Evolutionary conservation across 768 basidiomycete species (phyloP).

Genomic region (Podaxis carcinomalis): DNA sequence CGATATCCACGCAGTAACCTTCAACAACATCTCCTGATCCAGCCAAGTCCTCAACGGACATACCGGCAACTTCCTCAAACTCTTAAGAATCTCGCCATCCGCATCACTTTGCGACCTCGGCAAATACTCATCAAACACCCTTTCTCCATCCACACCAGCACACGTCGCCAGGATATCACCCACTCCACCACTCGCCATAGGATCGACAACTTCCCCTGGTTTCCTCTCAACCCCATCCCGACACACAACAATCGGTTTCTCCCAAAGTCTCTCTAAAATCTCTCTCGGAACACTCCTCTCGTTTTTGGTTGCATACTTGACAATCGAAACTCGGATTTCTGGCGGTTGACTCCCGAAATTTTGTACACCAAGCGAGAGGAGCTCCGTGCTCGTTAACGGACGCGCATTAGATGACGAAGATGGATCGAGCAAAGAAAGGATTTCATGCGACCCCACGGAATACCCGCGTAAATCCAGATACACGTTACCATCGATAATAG

Average conservation of each 20-base stretch:
- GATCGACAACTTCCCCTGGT: slow-evolving; percentile 5
- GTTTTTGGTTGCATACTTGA: not conserved
- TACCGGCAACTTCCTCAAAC: not conserved
- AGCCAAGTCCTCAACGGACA: not conserved
- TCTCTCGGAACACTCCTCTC: slow-evolving; percentile 1
- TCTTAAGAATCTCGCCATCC: not conserved
- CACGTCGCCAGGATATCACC: not conserved
- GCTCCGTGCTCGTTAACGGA: not conserved
- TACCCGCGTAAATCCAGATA: slow-evolving; percentile 3
- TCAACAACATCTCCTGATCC: not conserved
- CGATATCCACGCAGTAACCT: not conserved
- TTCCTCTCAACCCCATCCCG: not conserved
- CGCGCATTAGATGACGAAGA: not conserved
- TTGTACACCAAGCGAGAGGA: not conserved
- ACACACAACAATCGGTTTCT: not conserved
- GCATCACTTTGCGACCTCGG: not conserved
- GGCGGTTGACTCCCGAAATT: slow-evolving; percentile 8
- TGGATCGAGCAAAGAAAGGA: not conserved
- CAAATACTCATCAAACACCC: not conserved
- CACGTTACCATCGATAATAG: slow-evolving; percentile 3
- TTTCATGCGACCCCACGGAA: not conserved
- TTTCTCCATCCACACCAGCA: not conserved
- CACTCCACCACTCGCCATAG: not conserved
- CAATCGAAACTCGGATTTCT: not conserved
- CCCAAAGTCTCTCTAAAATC: slow-evolving; percentile 1